Conservation (phyloP, 163 green algal genomes). For the Trebouxia gelatinosa region DNA sequence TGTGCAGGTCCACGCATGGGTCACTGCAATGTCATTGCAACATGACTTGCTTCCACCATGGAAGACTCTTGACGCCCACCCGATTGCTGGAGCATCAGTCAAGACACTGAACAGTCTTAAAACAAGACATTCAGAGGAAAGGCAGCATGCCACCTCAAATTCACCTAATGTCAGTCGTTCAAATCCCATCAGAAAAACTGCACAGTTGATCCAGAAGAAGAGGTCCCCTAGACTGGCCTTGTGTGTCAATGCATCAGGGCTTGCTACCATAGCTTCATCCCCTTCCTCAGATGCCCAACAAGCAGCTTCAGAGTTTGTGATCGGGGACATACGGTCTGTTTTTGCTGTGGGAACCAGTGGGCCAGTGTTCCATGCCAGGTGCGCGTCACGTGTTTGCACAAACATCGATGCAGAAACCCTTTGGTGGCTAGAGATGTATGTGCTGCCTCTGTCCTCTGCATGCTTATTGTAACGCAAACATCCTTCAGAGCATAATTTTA, state of each 20-base stretch:
- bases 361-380: slow-evolving; percentile 12
- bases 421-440: background rate
- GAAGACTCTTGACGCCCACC: background rate
- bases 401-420: slow-evolving; percentile 1
- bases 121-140: background rate
- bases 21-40: slow-evolving; percentile 8
- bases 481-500: background rate
- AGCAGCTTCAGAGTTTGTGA: background rate
- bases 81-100: background rate
- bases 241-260: slow-evolving; percentile 8
- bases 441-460: background rate
- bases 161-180: no score
- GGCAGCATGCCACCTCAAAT: background rate
- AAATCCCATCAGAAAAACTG: slow-evolving; percentile 13
- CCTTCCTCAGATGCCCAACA: background rate
- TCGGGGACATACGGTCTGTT: background rate
- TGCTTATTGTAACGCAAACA: background rate
- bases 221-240: background rate
- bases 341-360: slow-evolving; percentile 10
- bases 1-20: slow-evolving; percentile 10
- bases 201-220: no score
- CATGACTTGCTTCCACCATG: background rate
- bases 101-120: background rate
- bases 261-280: background rate
- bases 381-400: no score